Percentiles rank a stretch among this genome's conserved stretches.
Evolutionary conservation across 371 early-diverging fungal genomes (phyloP).

Genomic region (Apophysomyces elegans): DNA sequence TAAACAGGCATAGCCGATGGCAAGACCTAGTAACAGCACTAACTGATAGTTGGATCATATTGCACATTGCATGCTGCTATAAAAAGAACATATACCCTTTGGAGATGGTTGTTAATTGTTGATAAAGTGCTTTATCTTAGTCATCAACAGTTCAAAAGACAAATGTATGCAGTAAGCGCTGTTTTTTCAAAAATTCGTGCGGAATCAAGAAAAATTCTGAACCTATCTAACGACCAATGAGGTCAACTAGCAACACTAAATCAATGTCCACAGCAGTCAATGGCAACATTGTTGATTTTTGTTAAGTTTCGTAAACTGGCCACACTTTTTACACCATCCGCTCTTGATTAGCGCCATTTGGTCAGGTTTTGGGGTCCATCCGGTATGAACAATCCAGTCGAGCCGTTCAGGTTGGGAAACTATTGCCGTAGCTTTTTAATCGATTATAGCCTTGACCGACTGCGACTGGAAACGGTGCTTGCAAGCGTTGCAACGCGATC

Average conservation of each 20-base stretch:
- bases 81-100: too few species aligned
- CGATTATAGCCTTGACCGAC: neutral
- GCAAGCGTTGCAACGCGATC: neutral
- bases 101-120: too few species aligned
- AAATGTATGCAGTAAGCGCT: too few species aligned
- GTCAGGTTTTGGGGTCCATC: conserved; percentile 23
- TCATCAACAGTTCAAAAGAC: too few species aligned
- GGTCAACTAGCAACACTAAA: neutral
- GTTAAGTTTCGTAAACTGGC: conserved; percentile 9
- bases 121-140: too few species aligned
- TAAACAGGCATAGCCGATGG: too few species aligned
- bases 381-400: conserved; percentile 18
- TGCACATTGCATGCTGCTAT: too few species aligned
- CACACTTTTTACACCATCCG: conserved; percentile 22
- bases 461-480: neutral
- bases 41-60: too few species aligned
- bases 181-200: too few species aligned
- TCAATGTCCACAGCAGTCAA: neutral
- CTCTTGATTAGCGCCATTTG: conserved; percentile 14
- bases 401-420: neutral
- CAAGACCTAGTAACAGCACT: too few species aligned
- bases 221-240: too few species aligned
- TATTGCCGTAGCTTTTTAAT: neutral
- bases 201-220: too few species aligned
- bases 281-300: neutral